Evolutionary conservation across 2,329 filamentous ascomycete genomes (phyloP), one percentile per base, ranked within the genome.

Genomic region (Diaporthe destruens): DNA sequence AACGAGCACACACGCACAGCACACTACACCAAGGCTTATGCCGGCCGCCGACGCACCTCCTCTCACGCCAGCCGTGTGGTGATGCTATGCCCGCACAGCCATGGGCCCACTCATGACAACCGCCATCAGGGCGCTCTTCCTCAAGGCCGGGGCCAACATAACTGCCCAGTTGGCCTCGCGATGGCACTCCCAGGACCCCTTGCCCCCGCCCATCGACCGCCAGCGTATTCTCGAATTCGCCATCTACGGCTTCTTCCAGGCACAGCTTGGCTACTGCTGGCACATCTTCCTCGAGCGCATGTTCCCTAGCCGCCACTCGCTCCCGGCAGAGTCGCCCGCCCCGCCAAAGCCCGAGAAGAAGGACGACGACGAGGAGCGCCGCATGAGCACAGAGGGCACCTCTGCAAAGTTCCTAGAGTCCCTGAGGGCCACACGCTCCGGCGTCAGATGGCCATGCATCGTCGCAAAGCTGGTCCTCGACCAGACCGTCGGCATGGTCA

Each of bases 211-310:
- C 6, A 69, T 77, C 51, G 77, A 78, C 65, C 73, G 72, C 51
- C 76, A 76, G 68, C 76, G 76, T 18, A 73, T 78, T 53, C 56
- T 76, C 66, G 77, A 78, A 71, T 78, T 78, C 36, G 75, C 76
- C 57, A 54, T 76, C 54, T 78, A 76, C 53, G 77, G 77, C 61
- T 77, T 78, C 72, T 69, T 77, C 56, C 75, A 77, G 69, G 76
- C 77, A 56, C 71, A 75, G 68, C 68, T 78, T 36, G 76, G 76
- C 44, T 78, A 76, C 72, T 72, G 74, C 69, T 78, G 76, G 75
- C 77, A 78, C 67, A 71, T 76, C 53, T 69, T 74, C 34, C 75
- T 78, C 23, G 77, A 78, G 71, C 72, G 72, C 34, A 55, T 75
- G 49, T 78, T 78, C 54, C 77, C 77, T 39, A 77, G 74, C 34